phyloP scores from a whole-genome alignment of 805 yeast genomes.

The Metschnikowia amazonensis region DNA sequence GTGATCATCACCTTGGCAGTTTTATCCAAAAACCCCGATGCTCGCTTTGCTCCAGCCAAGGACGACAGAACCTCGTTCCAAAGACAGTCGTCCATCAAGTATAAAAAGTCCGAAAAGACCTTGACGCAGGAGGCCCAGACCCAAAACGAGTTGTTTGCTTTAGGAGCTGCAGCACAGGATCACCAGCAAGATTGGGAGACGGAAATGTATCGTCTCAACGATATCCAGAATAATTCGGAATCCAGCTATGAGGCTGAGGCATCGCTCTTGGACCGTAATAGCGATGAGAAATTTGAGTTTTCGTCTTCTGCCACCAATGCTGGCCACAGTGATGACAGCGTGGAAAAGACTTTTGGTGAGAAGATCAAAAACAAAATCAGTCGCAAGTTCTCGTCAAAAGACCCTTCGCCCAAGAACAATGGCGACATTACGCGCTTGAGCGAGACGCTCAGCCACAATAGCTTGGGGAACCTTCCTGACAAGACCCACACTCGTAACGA shows the following conservation, averaged over 20 bases:
- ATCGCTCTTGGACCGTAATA: background rate
- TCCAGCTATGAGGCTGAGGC: slow-evolving; percentile 1
- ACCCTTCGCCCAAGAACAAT: background rate
- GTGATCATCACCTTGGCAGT: slow-evolving; percentile 60
- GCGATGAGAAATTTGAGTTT: slow-evolving; percentile 3
- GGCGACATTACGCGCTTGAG: slow-evolving; percentile 15
- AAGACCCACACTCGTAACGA: slow-evolving; percentile 10
- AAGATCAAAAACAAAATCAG: slow-evolving; percentile 13
- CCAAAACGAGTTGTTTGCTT: slow-evolving; percentile 19
- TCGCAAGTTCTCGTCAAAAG: slow-evolving; percentile 8
- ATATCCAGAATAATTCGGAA: slow-evolving; percentile 15
- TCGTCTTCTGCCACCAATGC: slow-evolving; percentile 3
- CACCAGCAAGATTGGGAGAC: slow-evolving; percentile 74
- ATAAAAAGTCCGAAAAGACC: slow-evolving; percentile 27
- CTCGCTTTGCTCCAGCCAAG: slow-evolving; percentile 80
- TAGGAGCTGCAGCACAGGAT: slow-evolving; percentile 30
- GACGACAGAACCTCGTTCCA: slow-evolving; percentile 94
- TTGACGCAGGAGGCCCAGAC: slow-evolving; percentile 10
- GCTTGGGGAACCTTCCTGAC: slow-evolving; percentile 5
- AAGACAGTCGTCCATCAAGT: slow-evolving; percentile 35
- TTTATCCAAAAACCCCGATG: slow-evolving; percentile 81
- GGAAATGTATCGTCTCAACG: slow-evolving; percentile 52
- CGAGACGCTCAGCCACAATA: slow-evolving; percentile 12
- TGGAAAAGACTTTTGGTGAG: slow-evolving; percentile 12
- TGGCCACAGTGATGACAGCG: background rate